Conservation (phyloP, 2,329 filamentous ascomycete species). For the Trichophyton verrucosum region DNA sequence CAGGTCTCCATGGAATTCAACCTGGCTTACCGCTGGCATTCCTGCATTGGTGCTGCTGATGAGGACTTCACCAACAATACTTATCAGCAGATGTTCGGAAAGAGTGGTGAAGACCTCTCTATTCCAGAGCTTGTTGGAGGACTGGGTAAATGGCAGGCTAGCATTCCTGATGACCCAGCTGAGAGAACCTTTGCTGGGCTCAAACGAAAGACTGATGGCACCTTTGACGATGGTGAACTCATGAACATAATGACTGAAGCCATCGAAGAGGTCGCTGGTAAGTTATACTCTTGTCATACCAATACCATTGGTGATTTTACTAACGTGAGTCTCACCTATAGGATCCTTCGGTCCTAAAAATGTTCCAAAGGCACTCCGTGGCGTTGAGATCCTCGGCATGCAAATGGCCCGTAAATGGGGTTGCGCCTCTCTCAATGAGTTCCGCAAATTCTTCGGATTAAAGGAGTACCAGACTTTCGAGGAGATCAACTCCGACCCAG, state of each 20-base stretch:
- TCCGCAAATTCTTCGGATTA: constrained; percentile 51
- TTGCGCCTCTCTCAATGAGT: constrained; percentile 37
- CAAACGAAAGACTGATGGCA: constrained; percentile 47
- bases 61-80: constrained; percentile 60
- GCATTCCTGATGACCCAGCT: constrained; percentile 48
- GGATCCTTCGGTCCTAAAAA: constrained; percentile 49
- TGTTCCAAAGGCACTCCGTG: constrained; percentile 58
- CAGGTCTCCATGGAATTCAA: constrained; percentile 44
- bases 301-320: not conserved
- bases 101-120: constrained; percentile 13
- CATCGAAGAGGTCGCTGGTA: constrained; percentile 58
- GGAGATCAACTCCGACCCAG: constrained; percentile 46
- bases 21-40: constrained; percentile 46
- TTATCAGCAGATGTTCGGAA: constrained; percentile 30
- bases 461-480: constrained; percentile 45
- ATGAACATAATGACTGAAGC: constrained; percentile 51
- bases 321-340: not conserved
- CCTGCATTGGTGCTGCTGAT: constrained; percentile 54
- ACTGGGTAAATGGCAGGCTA: constrained; percentile 45
- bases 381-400: constrained; percentile 68
- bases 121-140: constrained; percentile 30
- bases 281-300: constrained; percentile 25
- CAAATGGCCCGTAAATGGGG: constrained; percentile 60
- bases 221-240: constrained; percentile 56
- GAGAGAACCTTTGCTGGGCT: constrained; percentile 52